Base-by-base conservation (phyloP, 495 filamentous ascomycete genomes). In the Xylaria flabelliformis region DNA sequence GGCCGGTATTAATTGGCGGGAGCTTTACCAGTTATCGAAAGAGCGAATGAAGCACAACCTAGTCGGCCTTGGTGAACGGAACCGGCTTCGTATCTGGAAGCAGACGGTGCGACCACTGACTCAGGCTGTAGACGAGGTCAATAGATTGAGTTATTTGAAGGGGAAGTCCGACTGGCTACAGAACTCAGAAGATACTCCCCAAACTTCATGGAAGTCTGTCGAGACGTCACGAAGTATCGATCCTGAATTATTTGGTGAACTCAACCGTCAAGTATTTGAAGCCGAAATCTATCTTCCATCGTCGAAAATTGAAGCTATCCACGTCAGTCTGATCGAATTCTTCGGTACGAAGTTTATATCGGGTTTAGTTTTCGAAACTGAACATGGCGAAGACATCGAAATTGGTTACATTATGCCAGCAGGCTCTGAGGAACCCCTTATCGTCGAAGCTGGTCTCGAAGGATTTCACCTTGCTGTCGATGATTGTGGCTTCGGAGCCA, bases 41-140 rank as follows among this genome's bases (percentile, higher is more conserved):
- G 19, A 29, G 26, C 69, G 62, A 8, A 10, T 64, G 2, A 44
- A 44, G 34, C 2, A 59, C 19, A 65, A 71, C 13, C 9, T 65
- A 6, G 62, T 65, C 12, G 50, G 59, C 17, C 69, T 71, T 1
- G 62, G 62, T 1, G 69, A 71, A 50, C 32, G 48, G n/a, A 71
- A 71, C 62, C 46, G 69, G 21, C 19, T 71, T 56, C 69, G 69
- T 26, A 71, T 71, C 21, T 71, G 69, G 69, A 71, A 56, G 41
- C 44, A 71, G 69, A 71, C 69, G 0, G 61, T 66, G 24, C 56
- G 62, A 15, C 69, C 69, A n/a, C 50, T 71, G 34, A 29, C 39
- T 1, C 61, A 34, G 17, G 62, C 62, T 46, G 50, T 66, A 13
- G 17, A 48, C 0, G 24, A 65, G 41, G 46, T 71, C 44, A 2